A percentile compares a stretch with the other conserved stretches of the same genome.
Conservation (phyloP, 2,329 filamentous ascomycete genomes). For the Diaporthe helianthi region DNA sequence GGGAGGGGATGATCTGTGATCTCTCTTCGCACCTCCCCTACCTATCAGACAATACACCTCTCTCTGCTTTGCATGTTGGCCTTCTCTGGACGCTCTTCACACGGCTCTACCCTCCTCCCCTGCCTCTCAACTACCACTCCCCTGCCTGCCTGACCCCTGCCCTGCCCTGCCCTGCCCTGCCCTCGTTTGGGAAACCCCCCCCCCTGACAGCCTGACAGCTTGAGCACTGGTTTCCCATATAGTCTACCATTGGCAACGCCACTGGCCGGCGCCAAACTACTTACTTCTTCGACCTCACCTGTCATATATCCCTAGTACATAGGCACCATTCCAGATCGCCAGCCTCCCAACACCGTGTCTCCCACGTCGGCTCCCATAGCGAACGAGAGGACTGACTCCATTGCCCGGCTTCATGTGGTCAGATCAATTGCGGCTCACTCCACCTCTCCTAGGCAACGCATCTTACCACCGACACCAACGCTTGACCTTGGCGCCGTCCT, state of each 20-base stretch:
- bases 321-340: slow-evolving; percentile 18
- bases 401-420: slow-evolving; percentile 27
- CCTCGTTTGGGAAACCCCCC: background rate
- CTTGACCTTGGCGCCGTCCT: slow-evolving; percentile 29
- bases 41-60: background rate
- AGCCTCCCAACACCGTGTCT: slow-evolving; percentile 13
- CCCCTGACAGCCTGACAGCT: slow-evolving; percentile 22
- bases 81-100: background rate
- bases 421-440: slow-evolving; percentile 23
- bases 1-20: slow-evolving; percentile 23
- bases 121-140: no score
- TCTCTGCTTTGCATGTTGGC: slow-evolving; percentile 12
- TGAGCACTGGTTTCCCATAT: slow-evolving; percentile 18
- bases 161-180: slow-evolving; percentile 3
- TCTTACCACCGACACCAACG: slow-evolving; percentile 27
- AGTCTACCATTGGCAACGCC: slow-evolving; percentile 31
- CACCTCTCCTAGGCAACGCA: slow-evolving; percentile 22
- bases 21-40: slow-evolving; percentile 3
- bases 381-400: slow-evolving; percentile 2
- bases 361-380: slow-evolving; percentile 2
- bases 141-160: slow-evolving; percentile 1
- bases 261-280: slow-evolving; percentile 30
- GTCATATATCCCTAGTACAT: slow-evolving; percentile 29
- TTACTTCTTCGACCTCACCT: slow-evolving; percentile 28
- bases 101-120: background rate